phyloP scores from a whole-genome alignment of 306 rosid species.

The Cucumis hystrix region DNA sequence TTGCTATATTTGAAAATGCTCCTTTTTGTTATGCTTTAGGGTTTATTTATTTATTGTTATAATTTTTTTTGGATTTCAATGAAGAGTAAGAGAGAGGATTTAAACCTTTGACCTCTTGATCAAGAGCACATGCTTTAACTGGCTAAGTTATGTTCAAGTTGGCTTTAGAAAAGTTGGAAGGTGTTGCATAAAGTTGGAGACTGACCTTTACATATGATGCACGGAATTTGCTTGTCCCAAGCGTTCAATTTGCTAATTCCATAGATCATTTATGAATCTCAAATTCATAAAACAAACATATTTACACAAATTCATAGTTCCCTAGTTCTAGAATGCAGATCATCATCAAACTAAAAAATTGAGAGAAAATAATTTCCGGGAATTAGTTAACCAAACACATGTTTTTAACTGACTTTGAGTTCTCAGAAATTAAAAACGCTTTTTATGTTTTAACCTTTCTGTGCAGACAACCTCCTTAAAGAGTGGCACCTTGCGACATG shows the following conservation, averaged over 20 bases:
- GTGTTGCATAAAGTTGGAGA: not conserved
- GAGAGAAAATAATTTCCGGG: not conserved
- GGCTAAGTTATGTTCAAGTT: not conserved
- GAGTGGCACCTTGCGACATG: slow-evolving; percentile 78
- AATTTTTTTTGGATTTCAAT: no score
- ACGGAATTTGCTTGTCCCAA: not conserved
- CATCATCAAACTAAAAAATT: not conserved
- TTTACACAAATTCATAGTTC: not conserved
- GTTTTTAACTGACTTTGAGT: not conserved
- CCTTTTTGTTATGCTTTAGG: not conserved
- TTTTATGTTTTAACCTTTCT: slow-evolving; percentile 4
- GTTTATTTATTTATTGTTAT: no score
- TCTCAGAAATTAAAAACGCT: not conserved
- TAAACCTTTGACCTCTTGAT: not conserved
- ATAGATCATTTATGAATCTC: not conserved
- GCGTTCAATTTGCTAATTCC: not conserved
- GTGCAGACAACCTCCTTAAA: slow-evolving; percentile 69
- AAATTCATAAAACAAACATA: not conserved
- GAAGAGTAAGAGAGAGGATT: no score
- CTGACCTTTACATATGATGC: not conserved
- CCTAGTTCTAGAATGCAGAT: not conserved
- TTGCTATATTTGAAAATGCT: no score
- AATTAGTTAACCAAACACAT: not conserved
- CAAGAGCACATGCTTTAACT: no score
- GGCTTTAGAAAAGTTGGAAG: not conserved